Base-by-base conservation (phyloP, 2,329 filamentous ascomycete genomes). In the Verticillium albo-atrum region DNA sequence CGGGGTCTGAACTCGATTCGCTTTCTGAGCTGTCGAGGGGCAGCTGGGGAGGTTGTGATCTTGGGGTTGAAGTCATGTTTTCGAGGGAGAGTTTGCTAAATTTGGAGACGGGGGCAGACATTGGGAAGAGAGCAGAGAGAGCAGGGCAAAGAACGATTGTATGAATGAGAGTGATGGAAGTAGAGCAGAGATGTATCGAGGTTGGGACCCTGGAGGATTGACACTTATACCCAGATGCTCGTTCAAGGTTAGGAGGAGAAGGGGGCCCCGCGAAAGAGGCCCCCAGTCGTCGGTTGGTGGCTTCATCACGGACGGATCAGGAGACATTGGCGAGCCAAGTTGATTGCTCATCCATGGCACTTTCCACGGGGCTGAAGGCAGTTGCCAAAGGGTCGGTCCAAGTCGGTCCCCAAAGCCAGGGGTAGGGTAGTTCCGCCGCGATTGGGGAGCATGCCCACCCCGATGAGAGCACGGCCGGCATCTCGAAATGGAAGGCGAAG, bases 31-130 rank as follows among this genome's bases (percentile, higher is more conserved):
- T 35, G 32, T 64, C 65, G 54, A 67, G 68, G 4, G 66, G 57
- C 42, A 66, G 67, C 63, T 65, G 65, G 47, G 66, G 71, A 60
- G 65, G 66, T 32, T 70, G 69, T 50, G 70, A 65, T 57, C 68
- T 70, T n/a, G 71, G 71, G 32, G 66, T 68, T 32, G 72, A 68
- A 57, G 75, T 68, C 72, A 77, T 77, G 61, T 67, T 71, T 62
- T 69, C 71, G 23, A 79, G 68, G 55, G 75, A 77, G 68, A 79
- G 76, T 68, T 71, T 69, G 66, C 72, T 74, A 64, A 80, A 70
- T 52, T 70, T 70, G 55, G 71, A 67, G 20, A 68, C 67, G 20
- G 73, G 70, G 56, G 67, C 67, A 62, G 69, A 72, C 71, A 77
- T 76, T 62, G 58, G 69, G n/a, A 66, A 62, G 58, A 64, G 56